A percentile compares a stretch with the other conserved stretches of the same genome.
phyloP scores from a whole-genome alignment of 805 yeast genomes.

The Phaffomyces opuntiae region DNA sequence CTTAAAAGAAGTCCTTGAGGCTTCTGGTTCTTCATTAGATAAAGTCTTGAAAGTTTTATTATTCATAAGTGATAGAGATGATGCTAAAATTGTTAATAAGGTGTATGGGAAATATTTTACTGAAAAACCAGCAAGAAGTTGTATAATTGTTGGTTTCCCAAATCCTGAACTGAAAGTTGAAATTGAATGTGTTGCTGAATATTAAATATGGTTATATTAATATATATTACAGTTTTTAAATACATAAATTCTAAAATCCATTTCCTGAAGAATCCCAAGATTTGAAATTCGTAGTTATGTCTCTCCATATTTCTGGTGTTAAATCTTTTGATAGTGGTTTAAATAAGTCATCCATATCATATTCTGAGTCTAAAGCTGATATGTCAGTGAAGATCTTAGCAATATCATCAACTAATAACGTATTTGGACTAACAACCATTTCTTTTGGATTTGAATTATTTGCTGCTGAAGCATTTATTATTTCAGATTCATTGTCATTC shows the following conservation, averaged over 20 bases:
- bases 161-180: slow-evolving; percentile 43
- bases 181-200: slow-evolving; percentile 41
- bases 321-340: slow-evolving; percentile 16
- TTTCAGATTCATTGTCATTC: slow-evolving; percentile 4
- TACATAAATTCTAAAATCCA: neutral
- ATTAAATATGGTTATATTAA: neutral
- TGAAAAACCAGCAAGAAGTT: slow-evolving; percentile 45
- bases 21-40: slow-evolving; percentile 39
- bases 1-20: slow-evolving; percentile 34
- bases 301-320: slow-evolving; percentile 18
- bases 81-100: slow-evolving; percentile 37
- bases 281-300: slow-evolving; percentile 14
- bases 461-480: neutral
- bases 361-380: slow-evolving; percentile 5
- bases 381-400: slow-evolving; percentile 14
- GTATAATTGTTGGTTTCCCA: slow-evolving; percentile 46
- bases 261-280: slow-evolving; percentile 19
- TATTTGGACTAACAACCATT: slow-evolving; percentile 13
- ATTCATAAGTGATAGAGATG: slow-evolving; percentile 37
- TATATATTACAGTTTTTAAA: neutral
- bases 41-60: slow-evolving; percentile 43
- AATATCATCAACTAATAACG: slow-evolving; percentile 15
- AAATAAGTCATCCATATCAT: slow-evolving; percentile 8
- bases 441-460: neutral
- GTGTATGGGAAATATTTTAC: slow-evolving; percentile 41